Evolutionary conservation across 2,329 filamentous ascomycete species (phyloP), one percentile per base, ranked within the genome.

Genomic region (Fusarium xyrophilum): DNA sequence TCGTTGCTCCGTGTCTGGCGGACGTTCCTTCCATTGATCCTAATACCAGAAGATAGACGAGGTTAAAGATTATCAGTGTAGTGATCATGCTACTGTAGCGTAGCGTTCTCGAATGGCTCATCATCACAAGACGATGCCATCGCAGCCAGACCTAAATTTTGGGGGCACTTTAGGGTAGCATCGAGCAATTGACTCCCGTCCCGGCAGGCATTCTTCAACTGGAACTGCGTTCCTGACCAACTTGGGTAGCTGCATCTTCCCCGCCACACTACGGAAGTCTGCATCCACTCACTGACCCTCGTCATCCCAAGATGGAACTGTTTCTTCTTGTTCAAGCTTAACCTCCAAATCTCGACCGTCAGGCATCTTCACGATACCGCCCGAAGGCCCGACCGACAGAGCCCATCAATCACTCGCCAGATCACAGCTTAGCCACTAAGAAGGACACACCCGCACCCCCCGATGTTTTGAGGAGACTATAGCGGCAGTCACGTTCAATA

Each of bases 231-330:
- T 32, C 52, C 44, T 63, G 55, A 52, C 54, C 32, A 33, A 60
- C 46, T 33, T 44, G 27, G 36, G 58, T 55, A 62, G 56, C 63
- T 70, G 44, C 60, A 70, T 27, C 60, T 68, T 65, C 64, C 67
- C 67, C 58, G 58, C 67, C 63, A 51, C 63, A 46, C 63, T 54
- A 69, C 50, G 62, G 44, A 65, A 50, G 36, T 48, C 38, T 35
- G 54, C 61, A 56, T 58, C 67, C 67, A 67, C 67, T 64, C 50
- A 59, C 21, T 69, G 39, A 40, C 19, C 38, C 39, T 62, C 56
- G 27, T 57, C 40, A 28, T 54, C 36, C 51, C 43, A 39, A 46
- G 25, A 61, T 46, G 51, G 65, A 60, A 36, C 43, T 48, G 30
- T 42, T 63, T 62, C 35, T 36, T 43, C 57, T 52, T 52, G 33